A percentile compares a stretch with the other conserved stretches of the same genome.
phyloP scores from a whole-genome alignment of 2,329 filamentous ascomycete species.

The Emergomyces pasteurianus region DNA sequence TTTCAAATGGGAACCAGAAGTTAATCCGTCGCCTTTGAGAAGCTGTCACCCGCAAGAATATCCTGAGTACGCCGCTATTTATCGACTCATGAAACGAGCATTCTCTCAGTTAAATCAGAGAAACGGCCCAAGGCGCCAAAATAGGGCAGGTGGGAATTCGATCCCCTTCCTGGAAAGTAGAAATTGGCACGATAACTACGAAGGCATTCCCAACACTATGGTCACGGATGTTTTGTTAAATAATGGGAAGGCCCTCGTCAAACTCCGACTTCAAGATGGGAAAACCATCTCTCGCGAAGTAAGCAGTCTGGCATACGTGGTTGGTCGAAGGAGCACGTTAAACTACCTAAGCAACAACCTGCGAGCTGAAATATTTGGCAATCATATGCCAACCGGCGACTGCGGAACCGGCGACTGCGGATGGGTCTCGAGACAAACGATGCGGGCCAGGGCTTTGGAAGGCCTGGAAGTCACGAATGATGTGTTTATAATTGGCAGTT shows the following conservation, averaged over 20 bases:
- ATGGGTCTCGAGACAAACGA: constrained; percentile 40
- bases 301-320: constrained; percentile 42
- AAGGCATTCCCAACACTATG: constrained; percentile 44
- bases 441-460: constrained; percentile 41
- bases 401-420: constrained; percentile 13
- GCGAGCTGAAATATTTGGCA: constrained; percentile 35
- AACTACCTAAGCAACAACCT: constrained; percentile 39
- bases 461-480: constrained; percentile 42
- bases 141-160: constrained; percentile 22
- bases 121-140: constrained; percentile 12
- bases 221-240: constrained; percentile 29
- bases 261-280: constrained; percentile 33
- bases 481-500: constrained; percentile 46
- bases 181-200: constrained; percentile 40
- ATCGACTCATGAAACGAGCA: constrained; percentile 48
- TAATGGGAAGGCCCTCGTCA: constrained; percentile 26
- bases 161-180: constrained; percentile 37
- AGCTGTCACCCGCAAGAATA: constrained; percentile 50
- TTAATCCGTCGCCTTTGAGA: constrained; percentile 44
- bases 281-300: constrained; percentile 35
- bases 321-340: constrained; percentile 45
- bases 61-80: constrained; percentile 49
- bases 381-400: constrained; percentile 8
- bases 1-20: constrained; percentile 48
- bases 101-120: constrained; percentile 16